These are phyloP conservation scores for Isatis lusitanica DNA, from an alignment of 441 rosid genomes.

Conservation along the genomic window DNA sequence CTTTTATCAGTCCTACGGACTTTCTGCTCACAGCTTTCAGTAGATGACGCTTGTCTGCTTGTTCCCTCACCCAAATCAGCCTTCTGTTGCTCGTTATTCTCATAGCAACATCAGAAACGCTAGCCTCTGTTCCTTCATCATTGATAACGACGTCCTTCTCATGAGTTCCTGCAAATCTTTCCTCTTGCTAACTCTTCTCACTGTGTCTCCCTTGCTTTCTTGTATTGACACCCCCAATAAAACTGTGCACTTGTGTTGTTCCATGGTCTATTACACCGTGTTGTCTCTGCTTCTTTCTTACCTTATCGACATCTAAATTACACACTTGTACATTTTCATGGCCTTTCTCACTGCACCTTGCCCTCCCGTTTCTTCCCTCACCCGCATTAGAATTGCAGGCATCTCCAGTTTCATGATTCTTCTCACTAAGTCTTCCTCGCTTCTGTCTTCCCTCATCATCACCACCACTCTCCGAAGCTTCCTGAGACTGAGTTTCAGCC, in stretches of 20 bases:
- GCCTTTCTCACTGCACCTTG: neutral
- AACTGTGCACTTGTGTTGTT: neutral
- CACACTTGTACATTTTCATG: neutral
- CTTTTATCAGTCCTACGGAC: neutral
- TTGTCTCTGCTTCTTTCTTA: neutral
- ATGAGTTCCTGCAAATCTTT: neutral
- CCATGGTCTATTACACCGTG: neutral
- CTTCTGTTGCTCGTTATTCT: conserved; percentile 4
- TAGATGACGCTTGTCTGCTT: neutral
- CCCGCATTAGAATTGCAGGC: neutral
- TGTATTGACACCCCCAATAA: neutral
- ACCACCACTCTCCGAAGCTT: neutral
- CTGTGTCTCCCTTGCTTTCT: conserved; percentile 4
- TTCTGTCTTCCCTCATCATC: neutral
- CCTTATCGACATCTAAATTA: neutral
- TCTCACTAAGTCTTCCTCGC: neutral
- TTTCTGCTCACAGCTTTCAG: neutral
- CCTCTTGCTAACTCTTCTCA: neutral
- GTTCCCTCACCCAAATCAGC: too few species aligned
- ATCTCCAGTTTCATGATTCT: neutral
- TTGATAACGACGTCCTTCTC: neutral
- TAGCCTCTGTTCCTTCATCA: neutral
- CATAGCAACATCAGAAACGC: neutral
- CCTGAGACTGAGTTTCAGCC: neutral
- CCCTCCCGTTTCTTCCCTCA: neutral